Conservation (phyloP, 768 basidiomycete species). For the Tephrocybe sp. region DNA sequence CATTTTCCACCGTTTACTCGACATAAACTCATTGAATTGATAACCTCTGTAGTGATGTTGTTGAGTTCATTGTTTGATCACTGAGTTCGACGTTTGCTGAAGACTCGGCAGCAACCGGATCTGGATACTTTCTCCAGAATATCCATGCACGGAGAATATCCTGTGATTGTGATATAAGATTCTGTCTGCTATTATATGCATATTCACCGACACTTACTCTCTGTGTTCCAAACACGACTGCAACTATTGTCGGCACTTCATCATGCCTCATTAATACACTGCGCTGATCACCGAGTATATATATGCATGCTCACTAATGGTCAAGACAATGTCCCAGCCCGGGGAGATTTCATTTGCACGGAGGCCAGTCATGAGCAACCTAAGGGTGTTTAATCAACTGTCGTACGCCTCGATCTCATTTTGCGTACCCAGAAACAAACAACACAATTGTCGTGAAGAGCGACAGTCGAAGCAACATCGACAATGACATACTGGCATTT, state of each 20-base stretch:
- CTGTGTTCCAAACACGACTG: slow-evolving; percentile 22
- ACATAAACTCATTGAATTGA: too few relatives aligned
- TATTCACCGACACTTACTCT: slow-evolving; percentile 8
- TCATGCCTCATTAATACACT: neutral
- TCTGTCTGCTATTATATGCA: neutral
- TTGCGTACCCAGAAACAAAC: neutral
- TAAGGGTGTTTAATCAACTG: neutral
- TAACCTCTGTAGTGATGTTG: too few relatives aligned
- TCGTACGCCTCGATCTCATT: neutral
- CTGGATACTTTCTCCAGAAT: slow-evolving; percentile 10
- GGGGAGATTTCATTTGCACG: neutral
- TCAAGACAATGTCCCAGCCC: slow-evolving; percentile 12
- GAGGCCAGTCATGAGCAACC: neutral
- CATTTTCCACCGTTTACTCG: too few relatives aligned
- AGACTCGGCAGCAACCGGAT: too few relatives aligned
- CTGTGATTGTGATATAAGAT: neutral
- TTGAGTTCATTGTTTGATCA: too few relatives aligned
- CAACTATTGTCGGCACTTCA: slow-evolving; percentile 18
- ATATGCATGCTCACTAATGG: slow-evolving; percentile 1
- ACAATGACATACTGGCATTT: slow-evolving; percentile 7
- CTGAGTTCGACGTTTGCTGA: too few relatives aligned
- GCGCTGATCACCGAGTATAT: neutral
- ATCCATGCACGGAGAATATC: slow-evolving; percentile 11
- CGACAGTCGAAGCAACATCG: slow-evolving; percentile 19
- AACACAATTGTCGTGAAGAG: slow-evolving; percentile 13